A percentile compares a stretch with the other conserved stretches of the same genome.
Conservation (phyloP, 2,329 filamentous ascomycete genomes). For the Aspergillus texensis region DNA sequence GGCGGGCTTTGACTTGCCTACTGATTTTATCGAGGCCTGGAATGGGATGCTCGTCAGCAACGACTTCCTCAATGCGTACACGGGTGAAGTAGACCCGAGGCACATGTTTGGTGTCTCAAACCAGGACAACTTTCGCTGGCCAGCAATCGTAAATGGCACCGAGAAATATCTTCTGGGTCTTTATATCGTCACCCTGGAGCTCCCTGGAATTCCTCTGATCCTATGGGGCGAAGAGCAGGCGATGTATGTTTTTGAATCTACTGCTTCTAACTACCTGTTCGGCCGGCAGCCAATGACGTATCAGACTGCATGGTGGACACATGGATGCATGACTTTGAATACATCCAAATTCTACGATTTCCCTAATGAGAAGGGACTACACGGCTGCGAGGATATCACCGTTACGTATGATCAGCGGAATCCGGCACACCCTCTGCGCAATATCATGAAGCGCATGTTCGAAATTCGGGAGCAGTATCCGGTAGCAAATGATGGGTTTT, state of each 20-base stretch:
- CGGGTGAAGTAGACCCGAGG: conserved; percentile 63
- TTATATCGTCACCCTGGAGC: conserved; percentile 61
- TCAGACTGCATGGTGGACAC: conserved; percentile 64
- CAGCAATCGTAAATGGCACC: conserved; percentile 59
- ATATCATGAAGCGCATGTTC: conserved; percentile 64
- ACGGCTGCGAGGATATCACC: conserved; percentile 60
- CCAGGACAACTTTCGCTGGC: conserved; percentile 69
- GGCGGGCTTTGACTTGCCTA: conserved; percentile 56
- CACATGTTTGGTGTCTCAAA: conserved; percentile 68
- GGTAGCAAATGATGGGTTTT: conserved; percentile 62
- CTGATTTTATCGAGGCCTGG: conserved; percentile 61
- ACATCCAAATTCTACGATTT: conserved; percentile 61
- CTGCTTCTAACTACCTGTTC: conserved; percentile 66
- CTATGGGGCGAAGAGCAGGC: conserved; percentile 72
- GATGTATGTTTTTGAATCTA: conserved; percentile 66
- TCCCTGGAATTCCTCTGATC: conserved; percentile 63
- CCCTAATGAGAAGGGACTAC: conserved; percentile 56
- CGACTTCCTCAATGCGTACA: conserved; percentile 63
- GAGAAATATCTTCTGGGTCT: conserved; percentile 60
- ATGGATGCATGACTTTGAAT: conserved; percentile 64
- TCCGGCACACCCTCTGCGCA: conserved; percentile 62
- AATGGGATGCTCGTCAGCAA: conserved; percentile 60
- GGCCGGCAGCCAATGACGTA: conserved; percentile 66
- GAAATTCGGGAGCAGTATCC: conserved; percentile 61
- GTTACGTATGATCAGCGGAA: conserved; percentile 65